Evolutionary conservation across 805 yeast species (phyloP).

Genomic region (Candida easanensis): DNA sequence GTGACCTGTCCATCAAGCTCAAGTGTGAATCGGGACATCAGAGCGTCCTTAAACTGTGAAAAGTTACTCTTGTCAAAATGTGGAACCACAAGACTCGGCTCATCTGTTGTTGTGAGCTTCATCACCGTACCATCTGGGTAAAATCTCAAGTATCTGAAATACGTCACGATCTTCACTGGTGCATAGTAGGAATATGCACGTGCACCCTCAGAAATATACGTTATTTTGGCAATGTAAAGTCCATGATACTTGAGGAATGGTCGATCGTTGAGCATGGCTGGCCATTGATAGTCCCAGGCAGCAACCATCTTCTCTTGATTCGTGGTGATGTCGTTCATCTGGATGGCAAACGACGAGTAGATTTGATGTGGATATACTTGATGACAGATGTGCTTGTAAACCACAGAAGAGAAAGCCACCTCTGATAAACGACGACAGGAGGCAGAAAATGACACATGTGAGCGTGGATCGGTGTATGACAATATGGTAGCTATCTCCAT

Average conservation of each 20-base stretch:
- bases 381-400: constrained; percentile 51
- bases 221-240: constrained; percentile 79
- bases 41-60: constrained; percentile 30
- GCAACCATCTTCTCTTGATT: constrained; percentile 36
- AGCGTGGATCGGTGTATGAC: constrained; percentile 48
- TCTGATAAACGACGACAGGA: constrained; percentile 57
- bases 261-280: constrained; percentile 43
- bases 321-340: constrained; percentile 34
- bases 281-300: constrained; percentile 39
- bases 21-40: constrained; percentile 37
- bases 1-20: constrained; percentile 57
- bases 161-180: constrained; percentile 82
- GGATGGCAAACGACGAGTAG: constrained; percentile 44
- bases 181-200: constrained; percentile 60
- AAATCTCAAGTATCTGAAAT: constrained; percentile 82
- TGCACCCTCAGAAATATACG: constrained; percentile 82
- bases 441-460: constrained; percentile 62
- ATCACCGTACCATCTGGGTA: constrained; percentile 74
- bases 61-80: constrained; percentile 37
- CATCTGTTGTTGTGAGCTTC: constrained; percentile 65
- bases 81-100: constrained; percentile 68
- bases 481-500: constrained; percentile 46
- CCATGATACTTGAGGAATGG: constrained; percentile 84
- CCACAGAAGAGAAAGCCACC: constrained; percentile 50
- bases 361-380: constrained; percentile 51